These are phyloP conservation scores for Flueggea neowawraea DNA, from an alignment of 441 rosid genomes.

Conservation along the genomic window DNA sequence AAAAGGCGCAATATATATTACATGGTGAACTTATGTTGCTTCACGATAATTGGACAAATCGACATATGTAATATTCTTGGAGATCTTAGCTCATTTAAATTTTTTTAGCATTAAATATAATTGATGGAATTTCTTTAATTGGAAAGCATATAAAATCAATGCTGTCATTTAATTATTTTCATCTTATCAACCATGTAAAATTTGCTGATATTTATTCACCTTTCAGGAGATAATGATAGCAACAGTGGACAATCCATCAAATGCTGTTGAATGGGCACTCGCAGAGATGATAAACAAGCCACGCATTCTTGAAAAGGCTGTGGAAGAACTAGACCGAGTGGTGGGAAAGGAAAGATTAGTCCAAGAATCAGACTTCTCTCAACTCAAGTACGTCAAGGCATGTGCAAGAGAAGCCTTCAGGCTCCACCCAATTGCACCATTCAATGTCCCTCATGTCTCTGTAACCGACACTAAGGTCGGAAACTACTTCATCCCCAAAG, in stretches of 20 bases:
- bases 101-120: too few species aligned
- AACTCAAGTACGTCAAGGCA: conserved; percentile 15
- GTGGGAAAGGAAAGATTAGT: conserved; percentile 13
- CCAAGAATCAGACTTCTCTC: conserved; percentile 16
- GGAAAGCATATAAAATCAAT: too few species aligned
- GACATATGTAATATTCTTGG: too few species aligned
- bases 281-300: conserved; percentile 19
- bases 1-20: too few species aligned
- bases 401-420: conserved; percentile 17
- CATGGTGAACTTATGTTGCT: too few species aligned
- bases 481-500: conserved; percentile 13
- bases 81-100: too few species aligned
- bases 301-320: conserved; percentile 2
- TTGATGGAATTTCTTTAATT: too few species aligned
- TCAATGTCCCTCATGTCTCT: conserved; percentile 19
- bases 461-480: not conserved
- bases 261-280: conserved; percentile 15
- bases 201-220: too few species aligned
- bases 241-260: conserved; percentile 12
- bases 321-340: conserved; percentile 10
- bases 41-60: too few species aligned
- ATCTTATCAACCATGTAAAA: too few species aligned
- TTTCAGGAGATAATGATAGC: conserved; percentile 11
- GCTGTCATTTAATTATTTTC: too few species aligned
- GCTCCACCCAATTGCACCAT: conserved; percentile 8